Base-by-base conservation (phyloP, 331 rosid species). In the Pyracantha coccinea region DNA sequence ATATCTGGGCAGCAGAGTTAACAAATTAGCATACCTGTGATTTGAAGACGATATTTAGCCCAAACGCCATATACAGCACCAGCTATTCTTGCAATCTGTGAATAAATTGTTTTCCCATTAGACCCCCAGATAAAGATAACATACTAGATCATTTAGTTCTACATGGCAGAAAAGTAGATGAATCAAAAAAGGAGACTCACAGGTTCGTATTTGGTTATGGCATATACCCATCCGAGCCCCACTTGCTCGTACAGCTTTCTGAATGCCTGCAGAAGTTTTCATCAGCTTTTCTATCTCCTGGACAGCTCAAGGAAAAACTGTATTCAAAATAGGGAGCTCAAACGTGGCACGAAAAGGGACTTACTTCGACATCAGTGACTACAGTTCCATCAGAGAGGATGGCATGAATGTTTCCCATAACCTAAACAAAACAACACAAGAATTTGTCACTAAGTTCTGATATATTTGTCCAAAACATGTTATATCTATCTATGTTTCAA, bases 211-310 rank as follows among this genome's bases (percentile, higher is more conserved):
- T 92, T 90, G 59, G 97, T 92, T 38, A 92, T 71, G 38, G 96
- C 93, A 82, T 92, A 94, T 64, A 94, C 88, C 99, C 93, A 94
- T 76, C 97, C 99, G 45, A 94, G 99, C 71, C 90, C 96, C 70
- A 90, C 91, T 63, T 86, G 78, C 77, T 94, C 97, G 72, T 94
- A 94, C 38, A 92, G 82, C 82, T 83, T 90, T 81, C 97, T 81
- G 71, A 94, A 94, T 38, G 96, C 97, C 97, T 91, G 90, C 78
- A 75, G 57, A 73, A 50, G 62, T 60, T 58, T n/a, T 19, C 59
- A 59, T 38, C 59, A 84, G 64, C 76, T 74, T 67, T 23, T 57
- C 69, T 7, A 58, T 68, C 77, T 35, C 7, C 12, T 72, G 6
- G 55, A 23, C 27, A 23, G 24, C 38, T 16, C 3, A 21, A 21